A percentile compares a stretch with the other conserved stretches of the same genome.
phyloP scores from a whole-genome alignment of 306 rosid species.

The Albizia julibrissin region DNA sequence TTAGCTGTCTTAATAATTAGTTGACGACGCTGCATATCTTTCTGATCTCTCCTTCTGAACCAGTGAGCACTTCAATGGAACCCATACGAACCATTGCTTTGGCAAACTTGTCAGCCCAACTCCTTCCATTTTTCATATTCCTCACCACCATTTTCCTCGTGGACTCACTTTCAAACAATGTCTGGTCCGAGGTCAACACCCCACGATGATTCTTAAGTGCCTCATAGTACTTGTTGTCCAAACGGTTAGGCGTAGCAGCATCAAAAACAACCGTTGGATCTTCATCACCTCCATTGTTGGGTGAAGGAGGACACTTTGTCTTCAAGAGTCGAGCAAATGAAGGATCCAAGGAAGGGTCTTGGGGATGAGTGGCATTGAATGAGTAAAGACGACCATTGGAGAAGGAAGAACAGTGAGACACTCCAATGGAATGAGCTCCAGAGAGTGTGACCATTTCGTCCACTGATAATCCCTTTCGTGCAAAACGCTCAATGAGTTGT shows the following conservation, averaged over 20 bases:
- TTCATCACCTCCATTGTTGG: neutral
- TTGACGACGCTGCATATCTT: constrained; percentile 26
- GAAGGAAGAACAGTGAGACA: constrained; percentile 3
- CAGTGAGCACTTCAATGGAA: constrained; percentile 38
- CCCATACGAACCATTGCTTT: constrained; percentile 55
- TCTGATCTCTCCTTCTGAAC: constrained; percentile 43
- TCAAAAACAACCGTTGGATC: neutral
- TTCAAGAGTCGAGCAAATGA: neutral
- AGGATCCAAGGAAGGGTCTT: neutral
- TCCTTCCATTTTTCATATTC: constrained; percentile 30
- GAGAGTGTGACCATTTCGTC: constrained; percentile 2
- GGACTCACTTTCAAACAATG: constrained; percentile 18
- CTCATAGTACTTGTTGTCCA: constrained; percentile 43
- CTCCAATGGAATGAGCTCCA: neutral
- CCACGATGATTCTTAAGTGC: constrained; percentile 35
- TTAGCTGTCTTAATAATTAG: neutral
- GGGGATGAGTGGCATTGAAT: neutral
- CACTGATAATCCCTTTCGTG: neutral
- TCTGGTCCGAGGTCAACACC: constrained; percentile 45
- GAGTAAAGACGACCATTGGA: neutral
- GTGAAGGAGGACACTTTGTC: neutral
- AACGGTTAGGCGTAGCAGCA: constrained; percentile 5
- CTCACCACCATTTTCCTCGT: constrained; percentile 32
- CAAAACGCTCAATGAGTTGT: neutral
- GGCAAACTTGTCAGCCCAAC: constrained; percentile 40